Conservation (phyloP, 2,329 filamentous ascomycete species). For the Thielaviopsis populi region DNA sequence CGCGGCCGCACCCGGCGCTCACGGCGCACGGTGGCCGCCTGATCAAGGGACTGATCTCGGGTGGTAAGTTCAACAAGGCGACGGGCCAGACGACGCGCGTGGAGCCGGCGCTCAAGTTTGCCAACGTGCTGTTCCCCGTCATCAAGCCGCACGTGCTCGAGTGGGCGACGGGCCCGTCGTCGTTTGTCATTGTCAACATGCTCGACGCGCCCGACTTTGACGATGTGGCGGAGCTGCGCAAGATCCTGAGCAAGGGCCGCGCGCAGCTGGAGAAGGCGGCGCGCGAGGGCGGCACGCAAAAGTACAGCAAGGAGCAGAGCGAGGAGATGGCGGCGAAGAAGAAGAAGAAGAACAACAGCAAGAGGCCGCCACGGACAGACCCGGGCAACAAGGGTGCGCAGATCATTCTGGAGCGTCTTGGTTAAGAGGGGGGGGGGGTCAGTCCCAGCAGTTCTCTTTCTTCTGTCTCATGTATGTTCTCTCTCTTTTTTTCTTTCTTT, state of each 20-base stretch:
- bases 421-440: constrained; percentile 11
- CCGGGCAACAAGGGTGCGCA: constrained; percentile 47
- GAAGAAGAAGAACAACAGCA: constrained; percentile 32
- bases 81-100: constrained; percentile 55
- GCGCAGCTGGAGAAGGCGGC: constrained; percentile 55
- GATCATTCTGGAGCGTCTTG: constrained; percentile 44
- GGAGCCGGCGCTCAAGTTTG: constrained; percentile 66
- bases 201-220: constrained; percentile 60
- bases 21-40: constrained; percentile 57
- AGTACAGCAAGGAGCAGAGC: constrained; percentile 36
- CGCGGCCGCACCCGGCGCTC: constrained; percentile 42
- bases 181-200: constrained; percentile 72
- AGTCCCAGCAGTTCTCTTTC: not conserved
- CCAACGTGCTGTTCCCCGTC: constrained; percentile 62
- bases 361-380: constrained; percentile 20
- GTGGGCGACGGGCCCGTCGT: constrained; percentile 78
- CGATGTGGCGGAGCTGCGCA: constrained; percentile 49
- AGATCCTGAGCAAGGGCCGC: constrained; percentile 57
- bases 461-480: constrained; percentile 8
- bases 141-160: constrained; percentile 60
- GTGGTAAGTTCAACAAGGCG: constrained; percentile 68
- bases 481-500: constrained; percentile 11
- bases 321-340: constrained; percentile 29
- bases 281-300: constrained; percentile 39
- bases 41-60: constrained; percentile 81